Evolutionary conservation across 768 basidiomycete genomes (phyloP), one percentile per base, ranked within the genome.

Genomic region (Clitopilus hobsonii): DNA sequence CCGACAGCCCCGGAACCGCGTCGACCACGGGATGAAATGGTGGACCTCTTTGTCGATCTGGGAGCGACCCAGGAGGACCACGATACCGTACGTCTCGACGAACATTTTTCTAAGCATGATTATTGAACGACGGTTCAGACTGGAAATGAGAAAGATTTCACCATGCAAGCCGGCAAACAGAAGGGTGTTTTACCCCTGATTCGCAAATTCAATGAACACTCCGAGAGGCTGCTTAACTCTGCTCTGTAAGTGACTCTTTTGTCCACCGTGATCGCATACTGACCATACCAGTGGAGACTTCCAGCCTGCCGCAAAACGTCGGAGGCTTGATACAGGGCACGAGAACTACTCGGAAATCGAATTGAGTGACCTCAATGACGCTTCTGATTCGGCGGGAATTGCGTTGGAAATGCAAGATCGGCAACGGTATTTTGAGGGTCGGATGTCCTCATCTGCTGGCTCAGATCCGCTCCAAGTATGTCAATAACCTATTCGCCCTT

Each of bases 141-240:
- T 2, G 91, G 92, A 18, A 96, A 96, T 61, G 84, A 87, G 60
- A 86, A 81, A 67, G 97, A 99, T 62, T 66, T 91, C 22, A 98
- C 97, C 1, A 99, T 98, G 97, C 92, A 92, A 67, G 85, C 96
- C 13, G 97, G 97, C 14, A 82, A 88, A 63, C 90, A 97, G 67
- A 80, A 85, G 50, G 88, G 86, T 29, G 89, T 91, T 11, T 71
- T 99, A 22, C 97, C 97, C 0, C 78, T 98, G 48, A 98, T 99
- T 60, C 81, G 96, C 49, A 91, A 95, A 66, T 98, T 99, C 72
- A 99, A 98, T 63, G 94, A 98, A 64, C 97, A 99, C 68, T 97
- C 94, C 0, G 93, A 96, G 61, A 74, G 94, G 60, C 74, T 98
- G 8, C 73, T 98, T 13, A 87, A 89, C 55, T 85, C 91, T 38